Conservation (phyloP, 2,329 filamentous ascomycete genomes). For the Cucurbitaria berberidis region DNA sequence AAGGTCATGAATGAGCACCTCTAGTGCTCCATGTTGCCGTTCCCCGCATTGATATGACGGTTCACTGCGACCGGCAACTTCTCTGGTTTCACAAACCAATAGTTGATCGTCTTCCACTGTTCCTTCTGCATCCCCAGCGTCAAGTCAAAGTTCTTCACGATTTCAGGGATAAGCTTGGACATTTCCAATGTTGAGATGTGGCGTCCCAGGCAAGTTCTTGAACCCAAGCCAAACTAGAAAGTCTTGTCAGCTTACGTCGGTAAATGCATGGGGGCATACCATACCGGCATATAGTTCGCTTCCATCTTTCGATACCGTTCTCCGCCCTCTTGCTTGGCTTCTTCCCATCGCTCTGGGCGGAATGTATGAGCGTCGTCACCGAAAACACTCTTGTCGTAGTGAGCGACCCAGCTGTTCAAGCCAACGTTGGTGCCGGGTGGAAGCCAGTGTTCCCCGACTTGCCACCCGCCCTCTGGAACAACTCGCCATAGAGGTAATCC, state of each 20-base stretch:
- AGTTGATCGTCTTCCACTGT: conserved; percentile 15
- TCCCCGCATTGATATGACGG: too few relatives aligned
- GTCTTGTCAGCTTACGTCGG: neutral
- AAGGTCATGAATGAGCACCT: too few relatives aligned
- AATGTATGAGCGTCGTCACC: conserved; percentile 24
- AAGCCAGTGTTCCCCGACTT: conserved; percentile 17
- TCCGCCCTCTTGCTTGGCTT: conserved; percentile 22
- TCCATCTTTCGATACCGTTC: too few relatives aligned
- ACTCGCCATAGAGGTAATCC: conserved; percentile 30
- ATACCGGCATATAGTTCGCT: conserved; percentile 27
- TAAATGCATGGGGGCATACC: neutral
- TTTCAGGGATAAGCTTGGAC: conserved; percentile 11
- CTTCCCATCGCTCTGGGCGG: conserved; percentile 28
- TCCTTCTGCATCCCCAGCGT: conserved; percentile 6
- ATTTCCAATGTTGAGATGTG: conserved; percentile 17
- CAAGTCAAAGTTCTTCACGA: conserved; percentile 12
- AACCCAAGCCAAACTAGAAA: conserved; percentile 17
- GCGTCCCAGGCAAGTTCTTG: conserved; percentile 17
- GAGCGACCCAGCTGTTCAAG: conserved; percentile 28
- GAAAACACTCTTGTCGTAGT: conserved; percentile 20
- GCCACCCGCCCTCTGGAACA: conserved; percentile 24
- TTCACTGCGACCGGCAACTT: too few relatives aligned
- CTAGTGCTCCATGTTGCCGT: too few relatives aligned
- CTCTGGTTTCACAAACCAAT: conserved; percentile 25
- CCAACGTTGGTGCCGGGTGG: conserved; percentile 30